Evolutionary conservation across 257 asterid species (phyloP).

Genomic region (Forsythia viridissima): DNA sequence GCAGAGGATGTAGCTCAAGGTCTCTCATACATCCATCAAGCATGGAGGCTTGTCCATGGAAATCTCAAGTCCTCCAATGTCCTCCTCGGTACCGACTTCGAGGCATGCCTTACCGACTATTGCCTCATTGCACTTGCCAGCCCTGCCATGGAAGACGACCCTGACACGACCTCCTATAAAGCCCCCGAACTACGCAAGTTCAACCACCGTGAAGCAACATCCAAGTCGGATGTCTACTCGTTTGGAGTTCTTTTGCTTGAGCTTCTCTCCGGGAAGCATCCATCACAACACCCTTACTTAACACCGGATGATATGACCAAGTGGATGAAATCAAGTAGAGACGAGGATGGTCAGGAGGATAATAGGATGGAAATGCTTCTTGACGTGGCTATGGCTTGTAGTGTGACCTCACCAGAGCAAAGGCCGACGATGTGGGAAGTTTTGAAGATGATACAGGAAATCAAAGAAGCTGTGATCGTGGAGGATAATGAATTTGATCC

Average conservation of each 20-base stretch:
- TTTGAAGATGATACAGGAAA: constrained; percentile 88
- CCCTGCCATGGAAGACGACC: constrained; percentile 38
- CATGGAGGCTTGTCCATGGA: constrained; percentile 90
- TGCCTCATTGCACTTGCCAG: constrained; percentile 49
- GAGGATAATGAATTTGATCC: constrained; percentile 55
- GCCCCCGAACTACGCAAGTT: constrained; percentile 64
- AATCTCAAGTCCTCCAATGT: constrained; percentile 82
- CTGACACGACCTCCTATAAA: constrained; percentile 47
- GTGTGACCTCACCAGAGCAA: constrained; percentile 61
- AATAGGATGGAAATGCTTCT: constrained; percentile 68
- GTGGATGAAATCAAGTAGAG: constrained; percentile 73
- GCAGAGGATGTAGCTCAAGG: constrained; percentile 83
- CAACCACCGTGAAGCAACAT: constrained; percentile 37
- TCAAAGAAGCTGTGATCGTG: constrained; percentile 64
- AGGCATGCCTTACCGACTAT: constrained; percentile 77
- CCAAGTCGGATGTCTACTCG: constrained; percentile 82
- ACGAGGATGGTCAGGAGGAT: constrained; percentile 47
- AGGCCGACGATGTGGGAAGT: constrained; percentile 97
- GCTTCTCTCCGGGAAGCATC: constrained; percentile 73
- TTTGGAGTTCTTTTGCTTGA: constrained; percentile 78
- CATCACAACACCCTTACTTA: constrained; percentile 57
- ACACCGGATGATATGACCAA: constrained; percentile 49
- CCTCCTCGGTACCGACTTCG: constrained; percentile 76
- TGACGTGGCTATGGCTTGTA: constrained; percentile 80
- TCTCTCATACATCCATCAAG: constrained; percentile 92